A percentile compares a stretch with the other conserved stretches of the same genome.
Evolutionary conservation across 495 filamentous ascomycete genomes (phyloP).

Genomic region (Hapsidospora chrysogenum): DNA sequence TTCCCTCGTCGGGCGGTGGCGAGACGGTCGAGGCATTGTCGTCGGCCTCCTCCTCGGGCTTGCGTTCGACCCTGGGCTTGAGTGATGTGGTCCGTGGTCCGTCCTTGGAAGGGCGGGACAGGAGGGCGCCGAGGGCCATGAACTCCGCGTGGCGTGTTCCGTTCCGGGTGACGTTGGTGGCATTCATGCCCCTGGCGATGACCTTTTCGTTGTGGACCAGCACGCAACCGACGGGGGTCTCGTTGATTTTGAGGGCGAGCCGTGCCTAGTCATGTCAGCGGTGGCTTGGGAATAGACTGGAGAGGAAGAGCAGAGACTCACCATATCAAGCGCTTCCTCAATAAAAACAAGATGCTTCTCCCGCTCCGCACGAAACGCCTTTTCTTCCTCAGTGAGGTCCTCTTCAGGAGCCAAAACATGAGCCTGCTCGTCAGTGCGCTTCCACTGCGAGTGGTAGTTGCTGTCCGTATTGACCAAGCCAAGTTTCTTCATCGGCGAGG

Average conservation of each 20-base stretch:
- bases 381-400: constrained; percentile 13
- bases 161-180: constrained; percentile 73
- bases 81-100: constrained; percentile 3
- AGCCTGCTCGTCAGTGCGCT: too few species aligned
- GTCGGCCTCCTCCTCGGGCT: constrained; percentile 16
- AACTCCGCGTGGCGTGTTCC: constrained; percentile 93
- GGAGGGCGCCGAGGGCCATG: constrained; percentile 52
- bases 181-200: constrained; percentile 84
- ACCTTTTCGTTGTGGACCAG: constrained; percentile 59
- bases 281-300: background rate
- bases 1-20: constrained; percentile 16
- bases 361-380: constrained; percentile 5
- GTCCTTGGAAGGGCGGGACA: constrained; percentile 13
- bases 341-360: constrained; percentile 33
- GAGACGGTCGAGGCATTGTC: background rate
- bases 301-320: constrained; percentile 13
- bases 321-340: constrained; percentile 54
- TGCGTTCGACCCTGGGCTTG: constrained; percentile 8
- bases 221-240: constrained; percentile 94
- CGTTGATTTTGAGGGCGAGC: constrained; percentile 60
- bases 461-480: too few species aligned
- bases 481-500: too few species aligned
- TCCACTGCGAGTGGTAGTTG: too few species aligned
- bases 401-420: background rate
- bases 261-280: constrained; percentile 38